Percentiles rank a stretch among this genome's conserved stretches.
phyloP scores from a whole-genome alignment of 352 stramenopile genomes.

The Globisporangium abappressorium region DNA sequence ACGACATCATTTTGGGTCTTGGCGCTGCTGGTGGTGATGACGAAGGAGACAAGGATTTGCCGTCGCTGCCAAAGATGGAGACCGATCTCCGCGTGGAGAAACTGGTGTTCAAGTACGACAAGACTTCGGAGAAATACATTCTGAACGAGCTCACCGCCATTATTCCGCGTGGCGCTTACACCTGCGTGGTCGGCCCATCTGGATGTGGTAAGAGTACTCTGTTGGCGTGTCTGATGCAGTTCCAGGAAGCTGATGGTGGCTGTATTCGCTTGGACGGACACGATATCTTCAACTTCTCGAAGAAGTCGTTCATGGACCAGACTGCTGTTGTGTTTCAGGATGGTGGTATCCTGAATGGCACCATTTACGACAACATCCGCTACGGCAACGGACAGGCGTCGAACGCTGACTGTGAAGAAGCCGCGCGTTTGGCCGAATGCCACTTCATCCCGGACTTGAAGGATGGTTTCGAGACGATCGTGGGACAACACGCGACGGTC shows the following conservation, averaged over 20 bases:
- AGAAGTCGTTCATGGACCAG: slow-evolving; percentile 86
- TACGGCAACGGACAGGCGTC: slow-evolving; percentile 74
- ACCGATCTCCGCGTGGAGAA: slow-evolving; percentile 76
- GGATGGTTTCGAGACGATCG: slow-evolving; percentile 79
- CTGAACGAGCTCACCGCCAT: slow-evolving; percentile 68
- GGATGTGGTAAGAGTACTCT: slow-evolving; percentile 88
- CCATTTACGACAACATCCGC: slow-evolving; percentile 87
- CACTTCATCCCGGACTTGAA: slow-evolving; percentile 82
- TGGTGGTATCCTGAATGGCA: slow-evolving; percentile 83
- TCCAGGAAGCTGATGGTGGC: slow-evolving; percentile 77
- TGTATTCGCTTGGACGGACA: slow-evolving; percentile 78
- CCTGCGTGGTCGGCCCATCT: slow-evolving; percentile 81
- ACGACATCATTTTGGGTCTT: slow-evolving; percentile 80
- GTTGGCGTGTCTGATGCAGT: slow-evolving; percentile 86
- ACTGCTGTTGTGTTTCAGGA: slow-evolving; percentile 87
- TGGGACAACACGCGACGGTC: slow-evolving; percentile 85
- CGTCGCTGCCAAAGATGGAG: slow-evolving; percentile 78
- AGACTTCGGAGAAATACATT: slow-evolving; percentile 78
- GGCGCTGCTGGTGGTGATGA: slow-evolving; percentile 31
- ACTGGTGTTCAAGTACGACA: slow-evolving; percentile 87
- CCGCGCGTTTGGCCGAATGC: slow-evolving; percentile 75
- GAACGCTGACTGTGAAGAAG: slow-evolving; percentile 79
- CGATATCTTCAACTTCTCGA: slow-evolving; percentile 86
- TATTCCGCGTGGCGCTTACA: slow-evolving; percentile 80
- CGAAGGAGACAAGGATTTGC: slow-evolving; percentile 63